Evolutionary conservation across 2,329 filamentous ascomycete species (phyloP), one percentile per base, ranked within the genome.

Genomic region (Elsinoe necatrix): DNA sequence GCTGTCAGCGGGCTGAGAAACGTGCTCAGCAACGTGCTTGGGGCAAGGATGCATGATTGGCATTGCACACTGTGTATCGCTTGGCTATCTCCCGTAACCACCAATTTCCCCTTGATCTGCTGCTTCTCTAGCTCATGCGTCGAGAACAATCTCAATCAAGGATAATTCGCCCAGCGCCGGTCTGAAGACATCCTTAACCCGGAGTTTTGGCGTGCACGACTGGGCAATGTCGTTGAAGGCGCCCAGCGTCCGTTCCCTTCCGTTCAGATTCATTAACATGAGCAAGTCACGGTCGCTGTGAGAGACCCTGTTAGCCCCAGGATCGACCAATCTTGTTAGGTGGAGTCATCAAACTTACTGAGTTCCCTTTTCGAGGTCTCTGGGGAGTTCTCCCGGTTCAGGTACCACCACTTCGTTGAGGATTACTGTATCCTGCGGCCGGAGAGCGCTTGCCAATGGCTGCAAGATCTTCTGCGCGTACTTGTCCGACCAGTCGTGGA

Each of bases 191-290:
- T 56, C 56, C 41, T 54, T 47, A 2, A 61, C 31, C 23, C 48
- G 37, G n/a, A 63, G 57, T 57, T 58, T 59, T 5, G 61, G 61
- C 52, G 52, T 57, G 18, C 60, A 58, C 14, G 60, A 59, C 35
- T 54, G 51, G 50, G 41, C 48, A 31, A 63, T 57, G 18, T 56
- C 55, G 1, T 60, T 54, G 35, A 63, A 63, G 2, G 61, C 62
- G 16, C 50, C 57, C 42, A 59, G 43, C 6, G 62, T 62, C 9
- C 62, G 55, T 48, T 63, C 62, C 16, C 61, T 56, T 6, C 61
- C 62, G 42, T 63, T 63, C 21, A 62, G 50, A 21, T 62, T 62
- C 62, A 63, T 62, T 12, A 63, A 41, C 62, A 63, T 63, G 29
- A 62, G 60, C 52, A 62, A 51, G 41, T 63, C 62, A 16, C 61